These are phyloP conservation scores for Penicillium diatomitis DNA, from an alignment of 495 filamentous ascomycete species.

Conservation along the genomic window DNA sequence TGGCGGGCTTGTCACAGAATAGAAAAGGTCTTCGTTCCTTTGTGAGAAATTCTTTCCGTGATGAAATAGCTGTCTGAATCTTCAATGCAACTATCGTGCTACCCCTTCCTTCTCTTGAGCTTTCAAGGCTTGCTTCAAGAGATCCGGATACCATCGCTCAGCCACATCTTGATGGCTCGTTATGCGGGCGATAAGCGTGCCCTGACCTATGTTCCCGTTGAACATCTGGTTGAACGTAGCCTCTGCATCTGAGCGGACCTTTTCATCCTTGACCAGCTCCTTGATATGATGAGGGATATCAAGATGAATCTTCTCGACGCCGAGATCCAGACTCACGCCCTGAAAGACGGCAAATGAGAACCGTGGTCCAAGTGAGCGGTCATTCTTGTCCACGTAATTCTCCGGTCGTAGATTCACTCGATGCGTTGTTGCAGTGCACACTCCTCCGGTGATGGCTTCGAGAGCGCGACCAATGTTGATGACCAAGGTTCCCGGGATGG, in stretches of 20 bases:
- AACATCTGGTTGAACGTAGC: slow-evolving; percentile 35
- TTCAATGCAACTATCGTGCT: neutral
- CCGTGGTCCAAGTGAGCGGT: slow-evolving; percentile 47
- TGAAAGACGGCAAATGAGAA: slow-evolving; percentile 91
- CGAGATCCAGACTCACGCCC: slow-evolving; percentile 68
- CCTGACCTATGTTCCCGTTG: slow-evolving; percentile 62
- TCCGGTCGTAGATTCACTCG: slow-evolving; percentile 46
- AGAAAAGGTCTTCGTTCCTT: no score
- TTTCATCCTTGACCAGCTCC: slow-evolving; percentile 30
- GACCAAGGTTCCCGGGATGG: slow-evolving; percentile 51
- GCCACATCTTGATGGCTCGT: slow-evolving; percentile 60
- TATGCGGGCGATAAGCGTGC: slow-evolving; percentile 71
- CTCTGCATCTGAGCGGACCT: slow-evolving; percentile 36
- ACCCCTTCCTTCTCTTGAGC: neutral
- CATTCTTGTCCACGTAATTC: slow-evolving; percentile 24
- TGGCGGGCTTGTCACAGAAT: no score
- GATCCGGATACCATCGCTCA: slow-evolving; percentile 2
- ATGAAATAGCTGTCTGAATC: no score
- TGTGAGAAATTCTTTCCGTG: no score
- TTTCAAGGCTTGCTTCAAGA: neutral
- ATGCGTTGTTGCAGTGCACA: slow-evolving; percentile 81
- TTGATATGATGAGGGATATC: slow-evolving; percentile 60
- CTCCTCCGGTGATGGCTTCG: slow-evolving; percentile 81
- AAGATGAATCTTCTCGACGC: slow-evolving; percentile 63
- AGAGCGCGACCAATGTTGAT: slow-evolving; percentile 91